Conservation (phyloP, 331 rosid genomes). For the Cydonia oblonga region DNA sequence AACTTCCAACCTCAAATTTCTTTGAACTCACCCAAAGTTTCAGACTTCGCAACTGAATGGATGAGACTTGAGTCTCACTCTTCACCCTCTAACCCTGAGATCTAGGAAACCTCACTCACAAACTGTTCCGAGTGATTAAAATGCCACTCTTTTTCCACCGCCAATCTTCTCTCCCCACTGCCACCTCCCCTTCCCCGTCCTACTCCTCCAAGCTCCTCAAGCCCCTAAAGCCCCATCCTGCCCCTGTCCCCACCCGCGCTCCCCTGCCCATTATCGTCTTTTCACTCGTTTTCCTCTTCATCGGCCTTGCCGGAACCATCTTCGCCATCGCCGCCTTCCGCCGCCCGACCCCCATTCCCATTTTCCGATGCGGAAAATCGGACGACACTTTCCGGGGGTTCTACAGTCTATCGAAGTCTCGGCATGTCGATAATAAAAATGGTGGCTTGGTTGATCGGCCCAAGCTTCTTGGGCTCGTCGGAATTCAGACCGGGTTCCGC, state of each 20-base stretch:
- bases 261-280: conserved; percentile 13
- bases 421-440: background rate
- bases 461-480: conserved; percentile 33
- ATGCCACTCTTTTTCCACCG: conserved; percentile 32
- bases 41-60: background rate
- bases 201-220: conserved; percentile 25
- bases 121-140: background rate
- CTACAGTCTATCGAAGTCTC: conserved; percentile 9
- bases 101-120: background rate
- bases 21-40: background rate
- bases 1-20: background rate
- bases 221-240: conserved; percentile 15
- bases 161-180: background rate
- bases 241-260: background rate
- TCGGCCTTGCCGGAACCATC: conserved; percentile 20
- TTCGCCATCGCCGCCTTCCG: conserved; percentile 18
- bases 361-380: conserved; percentile 23
- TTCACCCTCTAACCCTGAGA: background rate
- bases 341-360: conserved; percentile 13
- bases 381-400: conserved; percentile 24
- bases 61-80: background rate
- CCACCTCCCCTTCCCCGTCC: conserved; percentile 2
- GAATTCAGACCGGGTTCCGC: conserved; percentile 20
- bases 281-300: conserved; percentile 10
- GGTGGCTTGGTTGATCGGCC: conserved; percentile 22